Conservation (phyloP, 1,284 basidiomycete genomes). For the Boletus smithii region DNA sequence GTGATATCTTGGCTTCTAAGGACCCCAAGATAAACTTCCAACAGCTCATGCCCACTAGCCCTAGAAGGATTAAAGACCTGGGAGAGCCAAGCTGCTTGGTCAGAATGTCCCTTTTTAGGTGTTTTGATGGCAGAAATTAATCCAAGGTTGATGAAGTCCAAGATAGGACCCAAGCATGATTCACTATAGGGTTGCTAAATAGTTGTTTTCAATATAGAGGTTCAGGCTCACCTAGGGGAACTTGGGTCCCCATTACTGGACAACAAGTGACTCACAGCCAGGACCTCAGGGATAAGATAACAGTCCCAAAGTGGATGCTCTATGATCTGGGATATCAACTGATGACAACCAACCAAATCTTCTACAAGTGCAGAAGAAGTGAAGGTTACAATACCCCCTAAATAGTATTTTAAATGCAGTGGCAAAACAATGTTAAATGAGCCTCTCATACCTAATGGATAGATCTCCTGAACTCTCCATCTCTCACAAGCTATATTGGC, state of each 20-base stretch:
- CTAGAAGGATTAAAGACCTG: slow-evolving; percentile 9
- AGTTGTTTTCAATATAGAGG: background rate
- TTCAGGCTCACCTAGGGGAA: slow-evolving; percentile 29
- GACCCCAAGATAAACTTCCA: slow-evolving; percentile 15
- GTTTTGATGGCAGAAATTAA: slow-evolving; percentile 19
- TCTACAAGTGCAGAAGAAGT: slow-evolving; percentile 55
- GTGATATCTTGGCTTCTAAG: slow-evolving; percentile 11
- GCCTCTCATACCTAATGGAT: slow-evolving; percentile 51
- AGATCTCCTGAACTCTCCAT: slow-evolving; percentile 64
- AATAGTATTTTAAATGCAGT: slow-evolving; percentile 8
- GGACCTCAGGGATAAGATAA: slow-evolving; percentile 57
- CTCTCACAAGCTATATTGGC: slow-evolving; percentile 42
- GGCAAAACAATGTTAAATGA: slow-evolving; percentile 6
- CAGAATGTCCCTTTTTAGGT: slow-evolving; percentile 12
- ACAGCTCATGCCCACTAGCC: slow-evolving; percentile 12
- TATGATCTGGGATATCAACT: slow-evolving; percentile 46
- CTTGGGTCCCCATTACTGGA: slow-evolving; percentile 28
- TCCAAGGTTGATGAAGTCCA: slow-evolving; percentile 25
- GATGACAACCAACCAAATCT: slow-evolving; percentile 43
- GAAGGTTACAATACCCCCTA: slow-evolving; percentile 69
- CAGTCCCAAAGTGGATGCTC: slow-evolving; percentile 64
- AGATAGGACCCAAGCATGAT: slow-evolving; percentile 20
- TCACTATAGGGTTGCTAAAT: slow-evolving; percentile 11
- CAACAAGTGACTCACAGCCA: slow-evolving; percentile 43
- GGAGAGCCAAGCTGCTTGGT: slow-evolving; percentile 22